Evolutionary conservation across 192 early-diverging fungal genomes (phyloP).

Genomic region (Backusella parvicylindrica): DNA sequence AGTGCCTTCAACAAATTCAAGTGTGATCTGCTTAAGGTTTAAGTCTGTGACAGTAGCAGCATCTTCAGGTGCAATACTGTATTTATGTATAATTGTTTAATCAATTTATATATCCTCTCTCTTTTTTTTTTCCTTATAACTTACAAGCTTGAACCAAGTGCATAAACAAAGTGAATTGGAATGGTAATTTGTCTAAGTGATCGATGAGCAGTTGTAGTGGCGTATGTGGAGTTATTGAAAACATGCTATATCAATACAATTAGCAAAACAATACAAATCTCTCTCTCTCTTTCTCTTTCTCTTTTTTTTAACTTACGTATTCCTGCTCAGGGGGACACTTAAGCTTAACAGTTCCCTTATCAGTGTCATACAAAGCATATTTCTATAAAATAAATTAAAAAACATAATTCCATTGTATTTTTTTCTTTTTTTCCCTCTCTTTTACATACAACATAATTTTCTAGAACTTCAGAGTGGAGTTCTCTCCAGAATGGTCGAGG

Average conservation of each 20-base stretch:
- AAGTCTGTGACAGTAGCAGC: conserved; percentile 10
- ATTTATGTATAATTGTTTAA: background rate
- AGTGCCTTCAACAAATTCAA: conserved; percentile 26
- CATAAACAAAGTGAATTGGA: conserved; percentile 41
- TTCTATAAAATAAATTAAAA: conserved; percentile 25
- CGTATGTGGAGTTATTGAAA: conserved; percentile 10
- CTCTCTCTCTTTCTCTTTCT: background rate
- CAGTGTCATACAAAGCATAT: conserved; percentile 39
- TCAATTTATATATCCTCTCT: background rate
- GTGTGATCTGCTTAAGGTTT: conserved; percentile 16
- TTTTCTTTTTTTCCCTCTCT: background rate
- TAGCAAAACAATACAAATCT: background rate
- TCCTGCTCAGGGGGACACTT: conserved; percentile 45
- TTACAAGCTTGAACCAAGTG: conserved; percentile 38
- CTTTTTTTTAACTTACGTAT: conserved; percentile 30
- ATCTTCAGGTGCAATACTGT: conserved; percentile 8
- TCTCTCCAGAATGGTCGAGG: conserved; percentile 34
- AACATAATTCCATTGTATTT: background rate
- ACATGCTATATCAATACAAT: conserved; percentile 9
- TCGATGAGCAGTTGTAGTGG: conserved; percentile 23
- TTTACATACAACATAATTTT: conserved; percentile 49
- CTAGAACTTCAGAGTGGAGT: conserved; percentile 48
- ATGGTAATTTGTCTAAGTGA: conserved; percentile 28
- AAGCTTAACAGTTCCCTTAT: conserved; percentile 36
- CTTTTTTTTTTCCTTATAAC: too few species aligned